phyloP scores from a whole-genome alignment of 176 grass and related monocot species.

The Aegilops tauschii region DNA sequence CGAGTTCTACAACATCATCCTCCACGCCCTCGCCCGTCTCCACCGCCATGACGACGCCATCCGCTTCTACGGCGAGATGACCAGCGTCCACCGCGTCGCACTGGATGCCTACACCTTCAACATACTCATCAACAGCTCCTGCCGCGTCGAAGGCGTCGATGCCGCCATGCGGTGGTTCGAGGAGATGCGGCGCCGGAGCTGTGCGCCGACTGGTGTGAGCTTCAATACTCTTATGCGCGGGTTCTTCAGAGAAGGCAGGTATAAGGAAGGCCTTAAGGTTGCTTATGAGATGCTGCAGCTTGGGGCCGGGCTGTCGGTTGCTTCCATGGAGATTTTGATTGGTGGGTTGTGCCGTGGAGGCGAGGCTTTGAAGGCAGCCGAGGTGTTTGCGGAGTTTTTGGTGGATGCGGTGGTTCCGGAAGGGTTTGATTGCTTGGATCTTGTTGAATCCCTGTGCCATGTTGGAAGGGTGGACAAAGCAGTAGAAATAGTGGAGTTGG shows the following conservation, averaged over 20 bases:
- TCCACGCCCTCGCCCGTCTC: constrained; percentile 43
- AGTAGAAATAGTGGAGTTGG: constrained; percentile 46
- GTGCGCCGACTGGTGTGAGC: constrained; percentile 51
- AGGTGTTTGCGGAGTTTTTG: constrained; percentile 56
- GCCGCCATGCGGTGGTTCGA: constrained; percentile 60
- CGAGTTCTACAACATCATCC: constrained; percentile 68
- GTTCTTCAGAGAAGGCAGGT: constrained; percentile 59
- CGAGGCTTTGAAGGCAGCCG: constrained; percentile 34
- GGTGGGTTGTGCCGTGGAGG: constrained; percentile 47
- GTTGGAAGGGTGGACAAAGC: constrained; percentile 41
- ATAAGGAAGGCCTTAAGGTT: constrained; percentile 55
- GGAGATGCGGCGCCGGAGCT: constrained; percentile 50
- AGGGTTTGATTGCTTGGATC: constrained; percentile 56
- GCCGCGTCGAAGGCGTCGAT: constrained; percentile 40
- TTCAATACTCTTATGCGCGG: constrained; percentile 83
- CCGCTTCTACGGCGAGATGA: constrained; percentile 59
- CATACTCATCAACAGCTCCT: constrained; percentile 70
- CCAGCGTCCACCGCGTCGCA: constrained; percentile 38
- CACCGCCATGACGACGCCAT: constrained; percentile 45
- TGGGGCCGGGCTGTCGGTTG: constrained; percentile 43
- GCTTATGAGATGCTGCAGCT: constrained; percentile 82
- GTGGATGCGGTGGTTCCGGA: constrained; percentile 45
- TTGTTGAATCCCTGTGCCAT: constrained; percentile 54
- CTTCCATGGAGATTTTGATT: constrained; percentile 67
- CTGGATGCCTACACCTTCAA: constrained; percentile 75